Base-by-base conservation (phyloP, 352 stramenopile genomes). In the Globisporangium nagaii region DNA sequence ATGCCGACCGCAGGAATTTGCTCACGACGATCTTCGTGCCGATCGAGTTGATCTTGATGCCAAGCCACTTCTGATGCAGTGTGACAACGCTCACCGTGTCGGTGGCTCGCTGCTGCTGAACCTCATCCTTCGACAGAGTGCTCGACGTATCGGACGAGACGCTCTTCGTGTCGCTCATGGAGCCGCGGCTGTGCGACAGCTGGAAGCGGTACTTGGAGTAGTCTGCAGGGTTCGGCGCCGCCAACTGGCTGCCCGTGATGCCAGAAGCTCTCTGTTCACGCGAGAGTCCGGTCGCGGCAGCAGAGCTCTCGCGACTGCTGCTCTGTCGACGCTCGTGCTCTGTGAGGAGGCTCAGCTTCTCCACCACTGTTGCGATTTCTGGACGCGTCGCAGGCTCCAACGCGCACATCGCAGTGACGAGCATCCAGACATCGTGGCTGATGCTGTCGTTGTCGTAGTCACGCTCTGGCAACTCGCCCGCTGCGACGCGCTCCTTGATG, bases 31-130 rank as follows among this genome's bases (percentile, higher is more conserved):
- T 72, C 25, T 75, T 73, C 35, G 78, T 78, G 19, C 79, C 79
- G 45, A 90, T 79, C 44, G 75, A 84, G 55, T 86, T 88, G 55
- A 90, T 88, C 65, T 88, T 88, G 34, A 90, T 66, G 22, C 79
- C 76, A 17, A 90, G 63, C 79, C 76, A 90, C 45, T 87, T 82
- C 49, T 86, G 78, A 17, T 76, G 66, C 28, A 90, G 66, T 39
- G 73, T 72, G 8, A 90, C 68, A 9, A 65, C 65, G 36, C 64
- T 65, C 39, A 71, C 40, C 22, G 36, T 42, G 32, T 69, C 43
- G 0, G 39, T 60, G 8, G 51, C 8, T 13, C 25, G 45, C 25
- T 46, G 50, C 32, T 52, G 42, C 19, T 46, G 40, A 19, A 17
- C 13, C 3, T 61, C 60, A 8, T 56, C 59, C 4, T 53, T 58